These are phyloP conservation scores for Syzygium aqueum DNA, from an alignment of 345 rosid species.

Conservation along the genomic window DNA sequence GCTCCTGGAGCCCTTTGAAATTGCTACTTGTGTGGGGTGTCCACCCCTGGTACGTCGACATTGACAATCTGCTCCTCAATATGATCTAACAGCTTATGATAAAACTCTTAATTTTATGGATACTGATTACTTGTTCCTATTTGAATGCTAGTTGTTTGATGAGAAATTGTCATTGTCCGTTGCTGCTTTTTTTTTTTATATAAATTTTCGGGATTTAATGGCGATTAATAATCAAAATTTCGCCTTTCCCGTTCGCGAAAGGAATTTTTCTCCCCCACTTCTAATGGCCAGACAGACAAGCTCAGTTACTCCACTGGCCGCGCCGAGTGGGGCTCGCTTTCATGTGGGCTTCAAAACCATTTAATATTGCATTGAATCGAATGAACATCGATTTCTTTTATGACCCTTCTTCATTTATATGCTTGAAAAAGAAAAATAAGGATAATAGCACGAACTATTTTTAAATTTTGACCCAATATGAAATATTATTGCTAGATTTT, in stretches of 20 bases:
- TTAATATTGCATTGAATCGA: background rate
- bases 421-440: background rate
- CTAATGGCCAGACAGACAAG: background rate
- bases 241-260: background rate
- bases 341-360: background rate
- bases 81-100: background rate
- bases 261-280: background rate
- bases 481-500: fast-evolving
- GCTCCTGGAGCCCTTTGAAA: background rate
- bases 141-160: background rate
- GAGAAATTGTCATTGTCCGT: background rate
- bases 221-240: background rate
- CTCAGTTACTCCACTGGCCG: background rate
- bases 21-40: background rate
- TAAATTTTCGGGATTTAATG: no score
- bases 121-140: background rate
- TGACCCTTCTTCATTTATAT: background rate
- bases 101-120: background rate
- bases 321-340: background rate
- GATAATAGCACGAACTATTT: no score
- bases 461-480: background rate
- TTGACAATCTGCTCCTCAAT: background rate
- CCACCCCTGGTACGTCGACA: background rate
- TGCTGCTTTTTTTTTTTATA: background rate
- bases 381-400: background rate